Evolutionary conservation across 2,329 filamentous ascomycete species (phyloP).

Genomic region (Cytospora chrysosperma): DNA sequence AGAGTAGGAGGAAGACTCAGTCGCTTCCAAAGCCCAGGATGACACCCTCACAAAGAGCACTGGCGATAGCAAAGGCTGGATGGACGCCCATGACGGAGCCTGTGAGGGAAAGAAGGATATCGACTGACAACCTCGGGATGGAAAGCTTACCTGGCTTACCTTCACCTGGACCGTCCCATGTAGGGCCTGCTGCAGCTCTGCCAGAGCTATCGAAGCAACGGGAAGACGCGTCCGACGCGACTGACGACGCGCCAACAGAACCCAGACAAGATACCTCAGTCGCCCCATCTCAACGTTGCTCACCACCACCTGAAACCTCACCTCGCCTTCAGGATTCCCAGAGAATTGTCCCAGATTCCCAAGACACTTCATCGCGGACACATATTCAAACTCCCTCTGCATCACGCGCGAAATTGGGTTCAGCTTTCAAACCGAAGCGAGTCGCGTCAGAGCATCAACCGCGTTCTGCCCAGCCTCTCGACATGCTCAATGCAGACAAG

Average conservation of each 20-base stretch:
- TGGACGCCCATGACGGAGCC: neutral
- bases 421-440: neutral
- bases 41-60: conserved; percentile 12
- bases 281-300: neutral
- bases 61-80: conserved; percentile 9
- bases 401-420: neutral
- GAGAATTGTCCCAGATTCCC: conserved; percentile 8
- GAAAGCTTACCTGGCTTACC: neutral
- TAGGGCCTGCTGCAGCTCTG: neutral
- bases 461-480: neutral
- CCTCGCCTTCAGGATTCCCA: conserved; percentile 1
- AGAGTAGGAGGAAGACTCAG: neutral
- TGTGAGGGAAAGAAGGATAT: neutral
- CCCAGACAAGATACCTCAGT: neutral
- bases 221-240: neutral
- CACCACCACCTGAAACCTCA: neutral
- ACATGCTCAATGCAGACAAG: neutral
- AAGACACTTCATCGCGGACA: neutral
- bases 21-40: conserved; percentile 12
- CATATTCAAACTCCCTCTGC: neutral
- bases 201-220: neutral
- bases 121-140: neutral
- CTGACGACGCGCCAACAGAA: neutral
- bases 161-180: neutral
- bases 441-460: neutral